Conservation (phyloP, 305 asterid genomes). For the Fraxinus greggii region DNA sequence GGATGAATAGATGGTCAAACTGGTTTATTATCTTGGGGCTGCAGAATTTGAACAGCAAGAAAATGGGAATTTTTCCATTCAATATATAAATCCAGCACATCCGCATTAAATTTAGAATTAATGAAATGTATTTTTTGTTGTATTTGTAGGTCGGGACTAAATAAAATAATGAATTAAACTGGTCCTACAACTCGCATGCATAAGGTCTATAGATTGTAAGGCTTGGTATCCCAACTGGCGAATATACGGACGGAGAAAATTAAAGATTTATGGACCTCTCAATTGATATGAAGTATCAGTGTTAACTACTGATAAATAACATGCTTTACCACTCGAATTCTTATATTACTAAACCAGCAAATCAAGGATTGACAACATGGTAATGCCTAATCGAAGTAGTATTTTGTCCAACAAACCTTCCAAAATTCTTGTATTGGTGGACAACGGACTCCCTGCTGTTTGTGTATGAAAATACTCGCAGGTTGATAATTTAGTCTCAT, state of each 20-base stretch:
- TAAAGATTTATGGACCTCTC: background rate
- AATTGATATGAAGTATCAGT: background rate
- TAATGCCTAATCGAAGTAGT: background rate
- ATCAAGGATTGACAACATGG: background rate
- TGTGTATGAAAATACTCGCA: background rate
- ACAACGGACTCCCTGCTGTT: background rate
- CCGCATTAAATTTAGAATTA: background rate
- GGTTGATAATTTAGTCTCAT: background rate
- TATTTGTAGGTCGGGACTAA: background rate
- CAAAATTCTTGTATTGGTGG: background rate
- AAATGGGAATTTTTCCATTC: background rate
- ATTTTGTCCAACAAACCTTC: background rate
- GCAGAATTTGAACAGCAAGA: background rate
- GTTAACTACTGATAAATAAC: background rate
- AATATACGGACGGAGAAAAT: background rate
- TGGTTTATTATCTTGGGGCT: background rate
- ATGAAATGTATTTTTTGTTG: background rate
- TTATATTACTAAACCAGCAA: background rate
- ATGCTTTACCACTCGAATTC: background rate
- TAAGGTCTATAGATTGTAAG: background rate
- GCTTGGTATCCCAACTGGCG: background rate
- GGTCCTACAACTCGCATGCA: constrained; percentile 17
- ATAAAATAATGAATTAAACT: background rate
- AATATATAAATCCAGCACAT: background rate
- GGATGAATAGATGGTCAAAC: background rate